Evolutionary conservation across 805 yeast species (phyloP).

Genomic region (Metschnikowia lachancei): DNA sequence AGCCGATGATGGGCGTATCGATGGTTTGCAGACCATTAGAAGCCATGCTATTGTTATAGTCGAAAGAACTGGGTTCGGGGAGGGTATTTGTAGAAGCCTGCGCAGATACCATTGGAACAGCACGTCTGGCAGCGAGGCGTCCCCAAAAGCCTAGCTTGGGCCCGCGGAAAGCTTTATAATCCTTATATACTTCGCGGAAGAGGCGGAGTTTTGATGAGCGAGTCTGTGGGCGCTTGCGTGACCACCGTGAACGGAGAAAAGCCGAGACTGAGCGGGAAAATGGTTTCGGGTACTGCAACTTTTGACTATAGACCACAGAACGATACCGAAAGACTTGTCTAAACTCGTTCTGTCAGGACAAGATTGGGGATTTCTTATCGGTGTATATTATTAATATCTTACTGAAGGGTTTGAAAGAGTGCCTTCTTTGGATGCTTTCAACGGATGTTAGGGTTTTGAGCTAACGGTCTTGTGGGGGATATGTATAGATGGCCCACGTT

Average conservation of each 20-base stretch:
- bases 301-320: constrained; percentile 7
- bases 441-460: too few species aligned
- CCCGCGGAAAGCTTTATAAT: constrained; percentile 29
- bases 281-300: constrained; percentile 15
- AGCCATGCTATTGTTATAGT: not conserved
- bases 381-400: too few species aligned
- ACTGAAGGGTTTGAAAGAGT: too few species aligned
- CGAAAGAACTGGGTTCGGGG: not conserved
- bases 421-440: too few species aligned
- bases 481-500: too few species aligned
- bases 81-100: not conserved
- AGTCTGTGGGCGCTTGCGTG: constrained; percentile 14
- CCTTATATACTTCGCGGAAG: constrained; percentile 31
- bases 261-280: constrained; percentile 15
- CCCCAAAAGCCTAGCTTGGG: constrained; percentile 18
- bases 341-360: not conserved
- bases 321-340: not conserved
- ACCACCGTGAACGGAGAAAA: constrained; percentile 14
- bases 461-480: too few species aligned
- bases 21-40: not conserved
- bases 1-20: not conserved
- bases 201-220: constrained; percentile 25
- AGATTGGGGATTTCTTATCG: too few species aligned
- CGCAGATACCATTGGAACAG: constrained; percentile 15
- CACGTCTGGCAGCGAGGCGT: constrained; percentile 15